Conservation (phyloP, 805 yeast species). For the Candida vaughaniae region DNA sequence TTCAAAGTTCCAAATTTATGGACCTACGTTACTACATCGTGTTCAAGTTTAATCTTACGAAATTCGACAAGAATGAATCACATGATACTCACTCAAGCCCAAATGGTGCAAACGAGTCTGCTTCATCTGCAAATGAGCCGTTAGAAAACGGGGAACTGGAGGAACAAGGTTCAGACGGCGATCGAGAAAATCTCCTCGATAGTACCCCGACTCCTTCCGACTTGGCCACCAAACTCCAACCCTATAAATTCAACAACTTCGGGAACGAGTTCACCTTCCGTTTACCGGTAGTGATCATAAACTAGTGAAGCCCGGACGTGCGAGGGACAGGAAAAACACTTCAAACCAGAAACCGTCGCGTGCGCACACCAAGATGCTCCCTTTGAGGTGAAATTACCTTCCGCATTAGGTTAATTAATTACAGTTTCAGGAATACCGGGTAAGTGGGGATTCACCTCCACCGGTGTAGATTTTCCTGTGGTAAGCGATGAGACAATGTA, state of each 20-base stretch:
- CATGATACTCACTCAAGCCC: too few relatives aligned
- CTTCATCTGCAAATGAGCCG: too few relatives aligned
- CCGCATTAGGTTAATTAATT: slow-evolving; percentile 1
- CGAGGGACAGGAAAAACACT: too few relatives aligned
- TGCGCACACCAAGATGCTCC: too few relatives aligned
- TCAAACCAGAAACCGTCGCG: too few relatives aligned
- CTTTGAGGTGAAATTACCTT: slow-evolving; percentile 1
- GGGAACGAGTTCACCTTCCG: slow-evolving; percentile 31
- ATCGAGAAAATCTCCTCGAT: neutral
- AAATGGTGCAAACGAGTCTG: too few relatives aligned
- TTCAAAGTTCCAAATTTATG: slow-evolving; percentile 36
- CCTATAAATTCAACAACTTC: slow-evolving; percentile 20
- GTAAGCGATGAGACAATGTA: neutral
- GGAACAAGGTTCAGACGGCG: neutral
- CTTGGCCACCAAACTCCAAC: slow-evolving; percentile 4
- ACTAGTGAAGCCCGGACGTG: too few relatives aligned
- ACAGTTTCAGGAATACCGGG: neutral
- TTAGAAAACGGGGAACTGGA: neutral
- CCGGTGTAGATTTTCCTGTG: too few relatives aligned
- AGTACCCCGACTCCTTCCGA: slow-evolving; percentile 4
- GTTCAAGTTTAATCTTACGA: slow-evolving; percentile 34
- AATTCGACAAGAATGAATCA: slow-evolving; percentile 17
- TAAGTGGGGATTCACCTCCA: neutral
- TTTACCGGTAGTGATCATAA: slow-evolving; percentile 23
- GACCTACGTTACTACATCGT: slow-evolving; percentile 35